Evolutionary conservation across 192 early-diverging fungal genomes (phyloP), one percentile per base, ranked within the genome.

Genomic region (Mortierella alpina): DNA sequence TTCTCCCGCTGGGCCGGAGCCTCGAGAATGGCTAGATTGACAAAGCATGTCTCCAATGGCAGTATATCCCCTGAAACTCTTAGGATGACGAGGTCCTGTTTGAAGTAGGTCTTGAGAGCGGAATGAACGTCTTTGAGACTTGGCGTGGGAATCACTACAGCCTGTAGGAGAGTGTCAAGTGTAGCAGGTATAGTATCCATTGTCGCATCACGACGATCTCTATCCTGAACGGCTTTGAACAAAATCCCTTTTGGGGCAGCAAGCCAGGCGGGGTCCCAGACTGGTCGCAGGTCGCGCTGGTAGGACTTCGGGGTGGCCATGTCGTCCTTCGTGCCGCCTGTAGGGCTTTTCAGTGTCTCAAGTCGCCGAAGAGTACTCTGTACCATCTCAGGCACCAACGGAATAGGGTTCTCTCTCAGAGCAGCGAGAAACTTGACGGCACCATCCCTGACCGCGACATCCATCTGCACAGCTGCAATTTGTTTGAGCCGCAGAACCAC

Each of bases 1-100:
- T 53, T 66, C 18, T 54, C 52, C 13, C 64, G 64, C n/a, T 66
- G 64, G 5, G 40, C 64, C 15, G 13, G 52, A 15, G 51, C 41
- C n/a, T 66, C 64, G 17, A 66, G 51, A 7, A 66, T 66, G 1
- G 64, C 64, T 7, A 66, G 52, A 56, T 66, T 66, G 52, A 66
- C 52, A 55, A 42, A 66, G 41, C 64, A 54, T 10, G 52, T 56
- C 4, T 56, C 52, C 17, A 66, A 17, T 8, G 20, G 15, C 31
- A 54, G 17, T 44, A 1, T 23, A 11, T 66, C 49, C 14, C 64
- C 64, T 20, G 64, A 55, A 39, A 54, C 41, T 8, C 64, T 2
- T 4, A 18, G 52, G 13, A 66, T 66, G 2, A 4, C 13, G 50
- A 66, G 64, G 48, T 51, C 17, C 13, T 10, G 46, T 49, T 7